Percentiles rank a stretch among this genome's conserved stretches.
phyloP scores from a whole-genome alignment of 805 yeast species.

The Ogataea degrootiae region DNA sequence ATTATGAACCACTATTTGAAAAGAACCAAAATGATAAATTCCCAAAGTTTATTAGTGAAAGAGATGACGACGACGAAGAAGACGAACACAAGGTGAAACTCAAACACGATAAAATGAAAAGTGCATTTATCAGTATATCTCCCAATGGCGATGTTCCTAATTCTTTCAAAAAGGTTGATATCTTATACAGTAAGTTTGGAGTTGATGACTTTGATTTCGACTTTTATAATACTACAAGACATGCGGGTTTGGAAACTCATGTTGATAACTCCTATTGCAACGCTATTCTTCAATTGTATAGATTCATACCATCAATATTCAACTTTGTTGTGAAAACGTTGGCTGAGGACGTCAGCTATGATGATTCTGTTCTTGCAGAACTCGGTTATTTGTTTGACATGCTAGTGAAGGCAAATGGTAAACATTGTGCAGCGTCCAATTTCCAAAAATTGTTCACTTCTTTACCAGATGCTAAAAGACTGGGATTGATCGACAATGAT shows the following conservation, averaged over 20 bases:
- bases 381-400: conserved; percentile 88
- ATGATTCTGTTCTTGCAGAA: conserved; percentile 61
- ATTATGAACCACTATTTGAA: conserved; percentile 37
- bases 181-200: conserved; percentile 84
- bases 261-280: conserved; percentile 75
- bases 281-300: conserved; percentile 70
- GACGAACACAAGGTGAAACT: conserved; percentile 20
- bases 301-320: conserved; percentile 71
- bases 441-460: conserved; percentile 53
- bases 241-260: conserved; percentile 87
- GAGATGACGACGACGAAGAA: conserved; percentile 31
- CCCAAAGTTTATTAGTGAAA: conserved; percentile 63
- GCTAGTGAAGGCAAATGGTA: conserved; percentile 77
- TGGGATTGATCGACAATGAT: conserved; percentile 51
- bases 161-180: conserved; percentile 68
- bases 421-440: conserved; percentile 77
- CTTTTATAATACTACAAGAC: conserved; percentile 68
- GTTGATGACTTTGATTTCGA: conserved; percentile 91
- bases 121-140: conserved; percentile 29
- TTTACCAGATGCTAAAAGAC: conserved; percentile 44
- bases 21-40: conserved; percentile 22
- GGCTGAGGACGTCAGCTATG: conserved; percentile 45
- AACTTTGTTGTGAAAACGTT: conserved; percentile 56
- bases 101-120: conserved; percentile 13
- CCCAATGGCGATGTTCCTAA: conserved; percentile 52